Evolutionary conservation across 1,284 basidiomycete genomes (phyloP).

Genomic region (Puccinia hordei): DNA sequence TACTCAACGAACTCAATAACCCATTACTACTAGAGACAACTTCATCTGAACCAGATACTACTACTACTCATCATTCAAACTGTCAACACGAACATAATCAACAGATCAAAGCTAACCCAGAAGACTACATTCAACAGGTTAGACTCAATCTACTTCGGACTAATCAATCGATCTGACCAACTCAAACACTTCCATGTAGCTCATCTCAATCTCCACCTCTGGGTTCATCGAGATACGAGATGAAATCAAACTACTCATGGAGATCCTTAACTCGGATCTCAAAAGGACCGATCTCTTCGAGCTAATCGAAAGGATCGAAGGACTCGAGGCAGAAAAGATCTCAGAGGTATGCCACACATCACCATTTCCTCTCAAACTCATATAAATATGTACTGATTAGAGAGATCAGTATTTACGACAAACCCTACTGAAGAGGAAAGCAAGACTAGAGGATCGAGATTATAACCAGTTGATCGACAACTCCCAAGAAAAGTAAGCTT

Average conservation of each 20-base stretch:
- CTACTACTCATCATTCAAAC: not conserved
- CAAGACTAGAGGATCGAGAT: not conserved
- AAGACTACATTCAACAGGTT: constrained; percentile 38
- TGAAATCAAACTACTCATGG: constrained; percentile 5
- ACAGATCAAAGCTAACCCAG: not conserved
- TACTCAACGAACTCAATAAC: not conserved
- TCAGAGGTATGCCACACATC: not conserved
- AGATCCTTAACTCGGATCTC: not conserved
- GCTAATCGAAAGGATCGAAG: constrained; percentile 5
- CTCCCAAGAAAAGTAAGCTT: constrained; percentile 25
- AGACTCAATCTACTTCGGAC: not conserved
- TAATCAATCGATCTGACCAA: no score
- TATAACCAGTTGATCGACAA: not conserved
- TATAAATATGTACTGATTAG: no score
- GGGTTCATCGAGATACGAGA: constrained; percentile 15
- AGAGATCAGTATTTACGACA: constrained; percentile 30
- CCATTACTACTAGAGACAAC: not conserved
- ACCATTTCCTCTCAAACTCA: not conserved
- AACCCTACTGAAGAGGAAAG: not conserved
- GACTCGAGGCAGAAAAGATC: constrained; percentile 1
- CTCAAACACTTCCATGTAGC: no score
- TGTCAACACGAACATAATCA: constrained; percentile 1
- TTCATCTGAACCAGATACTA: not conserved
- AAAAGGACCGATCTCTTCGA: not conserved
- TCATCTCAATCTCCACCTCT: constrained; percentile 12